phyloP scores from a whole-genome alignment of 331 rosid genomes.

The Saraca asoca region DNA sequence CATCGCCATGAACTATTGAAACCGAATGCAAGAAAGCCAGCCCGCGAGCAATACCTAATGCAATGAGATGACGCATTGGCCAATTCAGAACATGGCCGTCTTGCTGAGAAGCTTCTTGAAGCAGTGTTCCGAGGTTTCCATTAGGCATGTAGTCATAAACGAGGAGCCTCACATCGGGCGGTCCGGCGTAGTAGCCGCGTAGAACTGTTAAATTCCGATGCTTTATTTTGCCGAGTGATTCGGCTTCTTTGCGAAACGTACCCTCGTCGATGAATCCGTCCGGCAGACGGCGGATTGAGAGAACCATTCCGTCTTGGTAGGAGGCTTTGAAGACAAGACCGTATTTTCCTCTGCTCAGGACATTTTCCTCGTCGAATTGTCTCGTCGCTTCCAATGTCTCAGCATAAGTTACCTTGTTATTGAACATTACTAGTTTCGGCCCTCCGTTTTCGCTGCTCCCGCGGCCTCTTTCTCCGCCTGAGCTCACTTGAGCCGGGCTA shows the following conservation, averaged over 20 bases:
- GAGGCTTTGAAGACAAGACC: slow-evolving; percentile 80
- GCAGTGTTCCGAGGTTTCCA: slow-evolving; percentile 74
- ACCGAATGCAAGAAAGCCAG: slow-evolving; percentile 70
- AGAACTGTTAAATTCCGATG: slow-evolving; percentile 71
- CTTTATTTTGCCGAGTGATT: slow-evolving; percentile 69
- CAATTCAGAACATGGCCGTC: slow-evolving; percentile 87
- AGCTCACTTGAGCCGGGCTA: slow-evolving; percentile 61
- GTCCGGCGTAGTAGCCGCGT: slow-evolving; percentile 79
- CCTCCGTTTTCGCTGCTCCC: slow-evolving; percentile 85
- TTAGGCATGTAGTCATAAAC: slow-evolving; percentile 92
- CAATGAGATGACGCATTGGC: slow-evolving; percentile 96
- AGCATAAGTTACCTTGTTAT: slow-evolving; percentile 65
- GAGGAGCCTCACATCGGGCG: slow-evolving; percentile 67
- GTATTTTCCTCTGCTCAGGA: slow-evolving; percentile 69
- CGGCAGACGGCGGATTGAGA: slow-evolving; percentile 70
- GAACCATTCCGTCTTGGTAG: slow-evolving; percentile 72
- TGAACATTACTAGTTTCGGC: slow-evolving; percentile 78
- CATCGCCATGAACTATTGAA: slow-evolving; percentile 66
- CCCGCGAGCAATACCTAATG: slow-evolving; percentile 78
- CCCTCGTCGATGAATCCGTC: slow-evolving; percentile 54
- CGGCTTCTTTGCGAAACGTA: slow-evolving; percentile 73
- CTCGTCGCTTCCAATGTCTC: slow-evolving; percentile 87
- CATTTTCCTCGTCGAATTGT: slow-evolving; percentile 83
- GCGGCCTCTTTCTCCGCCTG: slow-evolving; percentile 56
- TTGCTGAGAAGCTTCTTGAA: slow-evolving; percentile 86